Conservation (phyloP, 169 alveolate genomes). For the Eimeria brunetti region DNA sequence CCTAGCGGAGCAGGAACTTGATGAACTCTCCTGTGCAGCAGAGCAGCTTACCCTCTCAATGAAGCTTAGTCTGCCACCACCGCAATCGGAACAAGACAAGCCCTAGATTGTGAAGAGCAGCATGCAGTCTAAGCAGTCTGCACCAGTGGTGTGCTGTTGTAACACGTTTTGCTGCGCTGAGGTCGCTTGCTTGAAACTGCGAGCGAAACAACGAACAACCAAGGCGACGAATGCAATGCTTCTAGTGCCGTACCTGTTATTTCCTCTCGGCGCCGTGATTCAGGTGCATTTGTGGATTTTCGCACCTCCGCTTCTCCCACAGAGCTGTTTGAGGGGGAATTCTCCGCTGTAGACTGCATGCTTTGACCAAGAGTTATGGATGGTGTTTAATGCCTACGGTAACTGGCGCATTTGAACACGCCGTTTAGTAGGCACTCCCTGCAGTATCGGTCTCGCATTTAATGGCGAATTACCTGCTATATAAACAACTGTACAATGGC, state of each 20-base stretch:
- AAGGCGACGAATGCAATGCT: not conserved
- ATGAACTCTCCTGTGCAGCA: constrained; percentile 62
- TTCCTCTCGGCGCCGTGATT: not conserved
- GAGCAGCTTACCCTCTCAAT: constrained; percentile 56
- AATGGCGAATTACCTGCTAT: not conserved
- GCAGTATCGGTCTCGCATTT: not conserved
- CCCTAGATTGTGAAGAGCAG: not conserved
- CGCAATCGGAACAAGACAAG: constrained; percentile 44
- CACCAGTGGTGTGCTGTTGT: not conserved
- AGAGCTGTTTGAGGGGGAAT: not conserved
- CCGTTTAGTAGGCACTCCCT: not conserved
- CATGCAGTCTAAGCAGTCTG: not conserved
- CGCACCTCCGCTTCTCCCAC: not conserved
- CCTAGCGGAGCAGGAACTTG: constrained; percentile 58
- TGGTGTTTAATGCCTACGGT: not conserved
- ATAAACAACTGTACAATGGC: not conserved
- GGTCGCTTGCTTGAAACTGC: not conserved
- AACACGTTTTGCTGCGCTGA: not conserved
- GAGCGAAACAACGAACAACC: not conserved
- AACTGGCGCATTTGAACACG: not conserved
- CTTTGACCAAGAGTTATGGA: not conserved
- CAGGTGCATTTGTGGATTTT: not conserved
- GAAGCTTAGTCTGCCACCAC: constrained; percentile 30
- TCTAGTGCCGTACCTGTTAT: not conserved
- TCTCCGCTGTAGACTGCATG: not conserved